These are phyloP conservation scores for Fusarium agapanthi DNA, from an alignment of 2,329 filamentous ascomycete genomes.

Conservation along the genomic window DNA sequence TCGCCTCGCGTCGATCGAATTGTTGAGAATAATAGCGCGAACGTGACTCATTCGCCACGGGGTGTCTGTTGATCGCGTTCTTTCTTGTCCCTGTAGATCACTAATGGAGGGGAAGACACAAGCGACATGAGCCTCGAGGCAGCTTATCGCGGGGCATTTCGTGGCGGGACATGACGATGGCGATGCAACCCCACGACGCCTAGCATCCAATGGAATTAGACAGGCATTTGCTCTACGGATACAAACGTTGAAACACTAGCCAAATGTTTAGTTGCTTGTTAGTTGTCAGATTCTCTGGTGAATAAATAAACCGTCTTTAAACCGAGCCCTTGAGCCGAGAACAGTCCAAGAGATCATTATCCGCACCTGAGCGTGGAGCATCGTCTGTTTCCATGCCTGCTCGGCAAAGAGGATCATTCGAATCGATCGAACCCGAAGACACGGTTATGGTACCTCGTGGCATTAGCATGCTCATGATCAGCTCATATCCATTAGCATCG, in stretches of 20 bases:
- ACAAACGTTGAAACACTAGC: slow-evolving; percentile 1
- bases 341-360: background rate
- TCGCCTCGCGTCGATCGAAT: background rate
- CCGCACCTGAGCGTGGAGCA: background rate
- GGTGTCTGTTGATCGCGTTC: background rate
- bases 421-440: slow-evolving; percentile 21
- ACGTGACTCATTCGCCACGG: slow-evolving; percentile 16
- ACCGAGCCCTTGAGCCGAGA: slow-evolving; percentile 18
- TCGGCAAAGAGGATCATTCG: background rate
- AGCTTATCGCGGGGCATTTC: slow-evolving; percentile 32
- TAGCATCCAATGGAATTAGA: slow-evolving; percentile 20
- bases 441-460: slow-evolving; percentile 8
- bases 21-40: slow-evolving; percentile 1
- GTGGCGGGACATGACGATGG: slow-evolving; percentile 18
- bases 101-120: slow-evolving; percentile 22
- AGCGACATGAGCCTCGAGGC: slow-evolving; percentile 4
- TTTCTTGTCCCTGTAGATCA: slow-evolving; percentile 37
- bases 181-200: slow-evolving; percentile 21
- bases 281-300: background rate
- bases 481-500: background rate
- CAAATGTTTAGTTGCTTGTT: background rate
- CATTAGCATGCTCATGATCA: slow-evolving; percentile 10
- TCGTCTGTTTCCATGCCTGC: background rate
- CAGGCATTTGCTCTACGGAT: background rate
- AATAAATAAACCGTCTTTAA: background rate